phyloP scores from a whole-genome alignment of 2,329 filamentous ascomycete genomes.

The Fusarium camptoceras region DNA sequence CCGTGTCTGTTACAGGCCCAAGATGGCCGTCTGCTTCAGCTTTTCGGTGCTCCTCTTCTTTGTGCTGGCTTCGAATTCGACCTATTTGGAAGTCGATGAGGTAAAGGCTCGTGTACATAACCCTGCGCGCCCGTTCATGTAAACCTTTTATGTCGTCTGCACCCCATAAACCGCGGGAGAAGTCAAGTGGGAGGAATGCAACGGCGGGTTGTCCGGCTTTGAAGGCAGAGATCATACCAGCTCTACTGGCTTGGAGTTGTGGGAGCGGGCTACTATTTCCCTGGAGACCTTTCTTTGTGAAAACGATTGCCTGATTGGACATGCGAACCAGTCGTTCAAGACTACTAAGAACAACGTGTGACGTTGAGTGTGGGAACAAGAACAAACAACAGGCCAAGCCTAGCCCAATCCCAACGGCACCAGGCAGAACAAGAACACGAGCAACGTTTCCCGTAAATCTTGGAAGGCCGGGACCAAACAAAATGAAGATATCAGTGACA shows the following conservation, averaged over 20 bases:
- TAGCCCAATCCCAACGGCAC: conserved; percentile 58
- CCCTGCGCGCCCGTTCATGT: conserved; percentile 51
- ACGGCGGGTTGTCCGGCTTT: conserved; percentile 55
- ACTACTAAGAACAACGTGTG: conserved; percentile 54
- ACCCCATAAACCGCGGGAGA: conserved; percentile 59
- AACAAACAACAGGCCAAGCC: conserved; percentile 58
- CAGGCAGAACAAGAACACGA: conserved; percentile 57
- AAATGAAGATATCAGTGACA: conserved; percentile 59
- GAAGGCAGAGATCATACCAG: conserved; percentile 50
- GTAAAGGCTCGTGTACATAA: conserved; percentile 51
- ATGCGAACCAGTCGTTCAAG: conserved; percentile 49
- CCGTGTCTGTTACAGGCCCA: conserved; percentile 1
- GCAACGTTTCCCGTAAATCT: conserved; percentile 36
- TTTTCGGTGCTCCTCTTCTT: conserved; percentile 24
- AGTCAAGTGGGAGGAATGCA: conserved; percentile 59
- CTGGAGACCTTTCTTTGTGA: conserved; percentile 44
- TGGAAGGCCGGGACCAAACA: conserved; percentile 55
- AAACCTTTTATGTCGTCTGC: conserved; percentile 56
- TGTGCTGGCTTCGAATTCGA: conserved; percentile 42
- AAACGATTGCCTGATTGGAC: conserved; percentile 49
- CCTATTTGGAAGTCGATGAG: conserved; percentile 59
- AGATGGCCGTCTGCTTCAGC: background rate
- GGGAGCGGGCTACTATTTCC: conserved; percentile 42
- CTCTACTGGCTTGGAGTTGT: conserved; percentile 46
- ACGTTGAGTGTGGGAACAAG: conserved; percentile 63